These are phyloP conservation scores for Rhodotorula babjevae DNA, from an alignment of 768 basidiomycete species.

Conservation along the genomic window DNA sequence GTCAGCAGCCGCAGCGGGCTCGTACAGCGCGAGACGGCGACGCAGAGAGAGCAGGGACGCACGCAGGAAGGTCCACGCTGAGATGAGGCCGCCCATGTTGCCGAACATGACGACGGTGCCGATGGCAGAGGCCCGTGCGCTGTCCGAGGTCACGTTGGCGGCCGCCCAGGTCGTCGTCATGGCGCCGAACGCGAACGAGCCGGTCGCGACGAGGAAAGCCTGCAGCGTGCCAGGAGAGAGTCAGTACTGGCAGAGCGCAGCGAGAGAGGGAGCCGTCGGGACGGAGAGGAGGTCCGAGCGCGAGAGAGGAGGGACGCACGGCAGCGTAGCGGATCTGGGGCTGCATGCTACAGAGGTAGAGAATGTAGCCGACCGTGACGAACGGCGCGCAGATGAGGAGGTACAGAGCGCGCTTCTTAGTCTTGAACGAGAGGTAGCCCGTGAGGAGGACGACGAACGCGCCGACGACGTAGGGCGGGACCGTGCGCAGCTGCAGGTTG, in stretches of 20 bases:
- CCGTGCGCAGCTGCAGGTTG: constrained; percentile 30
- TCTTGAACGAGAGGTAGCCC: constrained; percentile 37
- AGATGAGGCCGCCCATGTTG: constrained; percentile 39
- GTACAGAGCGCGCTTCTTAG: constrained; percentile 27
- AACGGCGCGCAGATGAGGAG: constrained; percentile 24
- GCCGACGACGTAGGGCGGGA: constrained; percentile 32
- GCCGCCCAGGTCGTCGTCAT: constrained; percentile 36
- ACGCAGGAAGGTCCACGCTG: constrained; percentile 36
- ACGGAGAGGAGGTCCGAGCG: neutral
- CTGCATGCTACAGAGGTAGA: constrained; percentile 23
- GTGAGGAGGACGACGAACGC: constrained; percentile 21
- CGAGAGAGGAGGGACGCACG: neutral
- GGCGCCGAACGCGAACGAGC: constrained; percentile 31
- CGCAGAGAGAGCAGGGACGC: neutral
- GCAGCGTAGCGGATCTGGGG: constrained; percentile 26
- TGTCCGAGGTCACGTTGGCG: constrained; percentile 39
- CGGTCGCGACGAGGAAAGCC: constrained; percentile 27
- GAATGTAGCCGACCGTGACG: constrained; percentile 6
- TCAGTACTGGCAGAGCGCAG: too few species aligned
- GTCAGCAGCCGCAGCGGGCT: neutral
- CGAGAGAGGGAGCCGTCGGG: neutral
- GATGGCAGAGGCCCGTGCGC: constrained; percentile 32
- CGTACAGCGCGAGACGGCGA: neutral
- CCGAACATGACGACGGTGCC: constrained; percentile 38
- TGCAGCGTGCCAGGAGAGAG: neutral